Evolutionary conservation across 169 alveolate genomes (phyloP).

Genomic region (Eimeria sp.): DNA sequence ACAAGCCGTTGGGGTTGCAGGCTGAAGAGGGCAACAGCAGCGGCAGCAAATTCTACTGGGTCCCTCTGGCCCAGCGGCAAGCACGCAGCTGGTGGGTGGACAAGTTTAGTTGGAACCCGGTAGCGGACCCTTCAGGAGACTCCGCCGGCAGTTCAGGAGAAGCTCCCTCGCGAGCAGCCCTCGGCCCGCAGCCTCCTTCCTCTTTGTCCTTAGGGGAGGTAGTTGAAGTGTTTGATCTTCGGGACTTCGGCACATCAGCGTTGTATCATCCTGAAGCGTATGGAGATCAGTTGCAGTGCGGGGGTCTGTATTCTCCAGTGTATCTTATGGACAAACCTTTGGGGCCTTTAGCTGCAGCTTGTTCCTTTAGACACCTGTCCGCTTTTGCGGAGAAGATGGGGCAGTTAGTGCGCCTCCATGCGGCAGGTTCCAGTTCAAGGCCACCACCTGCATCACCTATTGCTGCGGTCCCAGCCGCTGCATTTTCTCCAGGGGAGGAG

Average conservation of each 20-base stretch:
- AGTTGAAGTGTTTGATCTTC: neutral
- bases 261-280: constrained; percentile 43
- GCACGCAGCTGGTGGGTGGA: constrained; percentile 33
- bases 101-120: neutral
- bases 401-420: neutral
- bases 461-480: neutral
- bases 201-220: neutral
- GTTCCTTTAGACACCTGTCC: constrained; percentile 3
- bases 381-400: constrained; percentile 35
- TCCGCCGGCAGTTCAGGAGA: neutral
- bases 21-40: neutral
- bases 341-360: constrained; percentile 23
- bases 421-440: neutral
- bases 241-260: neutral
- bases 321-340: neutral
- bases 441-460: neutral
- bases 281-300: constrained; percentile 36
- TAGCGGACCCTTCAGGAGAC: neutral
- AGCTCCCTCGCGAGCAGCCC: neutral
- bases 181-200: neutral
- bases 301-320: constrained; percentile 4
- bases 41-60: neutral
- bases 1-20: constrained; percentile 3
- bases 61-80: constrained; percentile 4
- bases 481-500: neutral